Conservation (phyloP, 2,329 filamentous ascomycete species). For the Alternaria ethzedia region DNA sequence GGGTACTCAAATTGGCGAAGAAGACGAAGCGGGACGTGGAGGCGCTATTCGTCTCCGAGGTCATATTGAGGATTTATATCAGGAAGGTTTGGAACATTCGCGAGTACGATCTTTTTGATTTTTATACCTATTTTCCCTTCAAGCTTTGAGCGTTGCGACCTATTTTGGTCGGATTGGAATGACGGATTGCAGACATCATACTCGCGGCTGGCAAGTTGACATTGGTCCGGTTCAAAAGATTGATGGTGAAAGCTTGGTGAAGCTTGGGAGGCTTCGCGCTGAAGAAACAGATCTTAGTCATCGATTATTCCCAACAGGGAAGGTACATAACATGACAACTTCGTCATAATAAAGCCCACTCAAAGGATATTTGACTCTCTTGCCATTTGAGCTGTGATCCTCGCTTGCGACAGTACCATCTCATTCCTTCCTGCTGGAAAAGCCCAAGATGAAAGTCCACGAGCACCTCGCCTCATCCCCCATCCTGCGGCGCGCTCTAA, state of each 20-base stretch:
- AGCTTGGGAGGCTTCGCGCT: neutral
- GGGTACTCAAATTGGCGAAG: neutral
- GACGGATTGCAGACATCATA: no score
- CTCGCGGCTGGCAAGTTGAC: no score
- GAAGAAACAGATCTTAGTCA: conserved; percentile 1
- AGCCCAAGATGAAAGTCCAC: conserved; percentile 14
- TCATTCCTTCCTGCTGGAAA: neutral
- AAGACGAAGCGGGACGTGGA: neutral
- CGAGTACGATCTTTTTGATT: neutral
- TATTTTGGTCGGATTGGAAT: no score
- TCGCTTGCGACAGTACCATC: neutral
- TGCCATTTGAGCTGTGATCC: neutral
- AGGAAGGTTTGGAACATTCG: neutral
- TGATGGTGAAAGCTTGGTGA: no score
- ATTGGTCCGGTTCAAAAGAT: no score
- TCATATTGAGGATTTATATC: neutral
- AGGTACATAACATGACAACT: neutral
- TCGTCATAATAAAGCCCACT: neutral
- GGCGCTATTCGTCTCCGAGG: neutral
- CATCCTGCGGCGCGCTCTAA: conserved; percentile 57
- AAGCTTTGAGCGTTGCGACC: neutral
- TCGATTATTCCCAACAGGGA: conserved; percentile 4
- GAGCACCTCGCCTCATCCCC: conserved; percentile 54
- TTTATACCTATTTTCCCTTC: neutral
- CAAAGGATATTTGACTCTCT: neutral